Conservation (phyloP, 805 yeast species). For the Yarrowia sp. region DNA sequence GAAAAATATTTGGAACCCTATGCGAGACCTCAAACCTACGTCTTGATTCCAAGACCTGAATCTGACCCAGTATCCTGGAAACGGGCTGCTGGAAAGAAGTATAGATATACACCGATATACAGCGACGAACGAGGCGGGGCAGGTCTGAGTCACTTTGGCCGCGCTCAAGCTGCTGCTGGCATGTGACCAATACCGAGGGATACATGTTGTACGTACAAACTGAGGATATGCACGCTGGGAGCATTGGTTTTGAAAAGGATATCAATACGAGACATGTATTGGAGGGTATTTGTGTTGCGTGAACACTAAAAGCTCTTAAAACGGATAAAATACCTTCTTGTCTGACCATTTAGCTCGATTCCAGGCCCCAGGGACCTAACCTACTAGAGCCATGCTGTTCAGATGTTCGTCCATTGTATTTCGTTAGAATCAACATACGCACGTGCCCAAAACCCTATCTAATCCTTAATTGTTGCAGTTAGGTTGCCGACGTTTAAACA, state of each 20-base stretch:
- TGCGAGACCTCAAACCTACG: background rate
- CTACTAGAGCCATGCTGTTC: no score
- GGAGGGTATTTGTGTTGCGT: no score
- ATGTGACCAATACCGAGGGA: slow-evolving; percentile 16
- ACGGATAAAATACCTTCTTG: no score
- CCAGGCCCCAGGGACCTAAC: no score
- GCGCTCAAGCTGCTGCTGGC: background rate
- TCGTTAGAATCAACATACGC: background rate
- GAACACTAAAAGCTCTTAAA: no score
- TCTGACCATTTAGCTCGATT: no score
- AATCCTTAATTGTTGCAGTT: slow-evolving; percentile 2
- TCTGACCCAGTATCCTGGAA: background rate
- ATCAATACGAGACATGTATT: no score
- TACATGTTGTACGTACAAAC: background rate
- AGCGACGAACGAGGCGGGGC: background rate
- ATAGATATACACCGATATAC: background rate
- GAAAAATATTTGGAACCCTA: background rate
- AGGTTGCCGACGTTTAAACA: background rate
- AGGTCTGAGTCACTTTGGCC: slow-evolving; percentile 7
- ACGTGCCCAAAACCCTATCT: slow-evolving; percentile 20
- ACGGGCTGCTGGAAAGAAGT: background rate
- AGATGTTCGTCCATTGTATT: background rate
- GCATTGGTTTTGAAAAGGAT: background rate
- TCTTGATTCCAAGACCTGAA: background rate
- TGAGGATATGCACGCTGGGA: background rate